Evolutionary conservation across 164 flowering plant species (phyloP).

Genomic region (Tetracentron sinense): DNA sequence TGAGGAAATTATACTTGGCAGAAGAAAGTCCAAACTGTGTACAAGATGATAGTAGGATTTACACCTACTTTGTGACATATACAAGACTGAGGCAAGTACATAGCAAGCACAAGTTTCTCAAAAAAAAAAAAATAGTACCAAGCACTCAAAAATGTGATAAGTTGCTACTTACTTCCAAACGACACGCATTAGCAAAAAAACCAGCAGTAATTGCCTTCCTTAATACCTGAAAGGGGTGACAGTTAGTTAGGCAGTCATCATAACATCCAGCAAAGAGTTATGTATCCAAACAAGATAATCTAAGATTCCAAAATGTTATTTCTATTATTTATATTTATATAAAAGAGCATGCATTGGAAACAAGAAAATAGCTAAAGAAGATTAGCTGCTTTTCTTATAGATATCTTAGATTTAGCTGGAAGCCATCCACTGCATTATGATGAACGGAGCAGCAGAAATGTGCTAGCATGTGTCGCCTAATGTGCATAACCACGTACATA

Average conservation of each 20-base stretch:
- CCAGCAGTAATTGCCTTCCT: constrained; percentile 91
- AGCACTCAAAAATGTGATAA: constrained; percentile 1
- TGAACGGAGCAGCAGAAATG: neutral
- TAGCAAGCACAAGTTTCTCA: neutral
- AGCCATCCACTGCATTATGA: neutral
- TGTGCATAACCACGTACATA: too few relatives aligned
- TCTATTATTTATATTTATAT: neutral
- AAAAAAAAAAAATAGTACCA: neutral
- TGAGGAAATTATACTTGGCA: too few relatives aligned
- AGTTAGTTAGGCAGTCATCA: neutral
- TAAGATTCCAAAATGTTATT: neutral
- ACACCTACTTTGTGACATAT: too few relatives aligned
- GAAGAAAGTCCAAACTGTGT: neutral
- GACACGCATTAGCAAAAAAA: constrained; percentile 96
- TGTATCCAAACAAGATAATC: neutral
- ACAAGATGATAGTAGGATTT: neutral
- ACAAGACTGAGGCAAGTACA: neutral
- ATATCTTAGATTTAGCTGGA: neutral
- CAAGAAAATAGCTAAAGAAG: neutral
- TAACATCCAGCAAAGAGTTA: neutral
- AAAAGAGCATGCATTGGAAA: neutral
- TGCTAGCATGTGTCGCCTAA: neutral
- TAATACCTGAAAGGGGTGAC: constrained; percentile 46
- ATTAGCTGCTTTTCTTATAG: too few relatives aligned
- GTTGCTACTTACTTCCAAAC: constrained; percentile 64